Evolutionary conservation across 2,329 filamentous ascomycete genomes (phyloP).

Genomic region (Alternaria ethzedia): DNA sequence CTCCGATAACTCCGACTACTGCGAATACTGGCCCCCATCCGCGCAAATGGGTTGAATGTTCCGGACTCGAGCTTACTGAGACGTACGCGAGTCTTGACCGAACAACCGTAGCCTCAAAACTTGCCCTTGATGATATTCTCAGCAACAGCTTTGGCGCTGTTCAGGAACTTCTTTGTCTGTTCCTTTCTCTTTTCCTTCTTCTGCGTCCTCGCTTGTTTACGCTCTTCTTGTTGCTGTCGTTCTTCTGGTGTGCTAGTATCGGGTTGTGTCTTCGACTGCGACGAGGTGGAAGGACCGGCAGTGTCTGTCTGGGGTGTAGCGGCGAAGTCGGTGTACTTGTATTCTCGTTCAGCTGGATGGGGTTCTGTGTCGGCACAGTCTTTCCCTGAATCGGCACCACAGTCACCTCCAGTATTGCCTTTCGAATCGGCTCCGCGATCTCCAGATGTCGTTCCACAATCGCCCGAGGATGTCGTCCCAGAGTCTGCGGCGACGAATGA

Average conservation of each 20-base stretch:
- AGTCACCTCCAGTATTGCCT: neutral
- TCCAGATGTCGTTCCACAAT: neutral
- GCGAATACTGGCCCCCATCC: constrained; percentile 1
- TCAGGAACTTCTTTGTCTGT: neutral
- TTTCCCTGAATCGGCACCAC: neutral
- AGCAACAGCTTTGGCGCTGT: neutral
- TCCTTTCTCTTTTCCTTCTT: neutral
- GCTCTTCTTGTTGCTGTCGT: neutral
- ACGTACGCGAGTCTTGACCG: neutral
- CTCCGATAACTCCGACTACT: constrained; percentile 4
- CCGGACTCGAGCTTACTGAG: neutral
- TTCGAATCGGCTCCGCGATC: neutral
- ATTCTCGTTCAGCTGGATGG: neutral
- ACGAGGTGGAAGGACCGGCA: neutral
- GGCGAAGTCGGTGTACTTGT: neutral
- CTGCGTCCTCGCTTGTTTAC: neutral
- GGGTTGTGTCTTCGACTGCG: neutral
- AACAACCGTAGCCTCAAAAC: neutral
- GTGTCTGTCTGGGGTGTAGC: neutral
- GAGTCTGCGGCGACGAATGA: neutral
- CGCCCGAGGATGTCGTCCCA: neutral
- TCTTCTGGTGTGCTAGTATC: neutral
- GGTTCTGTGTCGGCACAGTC: neutral
- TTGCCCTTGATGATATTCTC: neutral
- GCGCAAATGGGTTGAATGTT: neutral